A percentile compares a stretch with the other conserved stretches of the same genome.
Conservation (phyloP, 2,329 filamentous ascomycete species). For the Zymoseptoria brevis region DNA sequence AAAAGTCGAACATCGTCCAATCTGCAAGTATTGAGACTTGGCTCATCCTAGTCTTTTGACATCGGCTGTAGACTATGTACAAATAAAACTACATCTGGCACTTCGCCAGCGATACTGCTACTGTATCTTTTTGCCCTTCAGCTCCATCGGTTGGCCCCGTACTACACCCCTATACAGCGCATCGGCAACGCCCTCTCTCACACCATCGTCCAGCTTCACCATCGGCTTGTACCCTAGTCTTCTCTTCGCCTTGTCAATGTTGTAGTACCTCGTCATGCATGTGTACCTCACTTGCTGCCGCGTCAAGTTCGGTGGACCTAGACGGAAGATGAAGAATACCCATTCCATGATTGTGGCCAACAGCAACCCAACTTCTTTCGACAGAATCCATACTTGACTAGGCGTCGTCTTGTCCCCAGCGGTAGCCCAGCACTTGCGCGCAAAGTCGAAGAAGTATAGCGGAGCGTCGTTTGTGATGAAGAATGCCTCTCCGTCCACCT, state of each 20-base stretch:
- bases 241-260: conserved; percentile 65
- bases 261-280: conserved; percentile 70
- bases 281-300: conserved; percentile 52
- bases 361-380: conserved; percentile 34
- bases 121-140: conserved; percentile 26
- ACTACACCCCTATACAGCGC: conserved; percentile 31
- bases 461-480: conserved; percentile 43
- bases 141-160: conserved; percentile 26
- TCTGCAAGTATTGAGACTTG: neutral
- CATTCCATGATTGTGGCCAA: conserved; percentile 39
- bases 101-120: neutral
- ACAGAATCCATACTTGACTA: conserved; percentile 36
- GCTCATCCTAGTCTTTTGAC: neutral
- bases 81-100: neutral
- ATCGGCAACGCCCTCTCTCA: conserved; percentile 39
- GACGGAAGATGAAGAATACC: conserved; percentile 35
- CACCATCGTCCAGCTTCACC: conserved; percentile 58
- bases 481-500: conserved; percentile 40
- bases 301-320: conserved; percentile 41
- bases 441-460: conserved; percentile 46
- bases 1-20: too few species aligned
- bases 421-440: conserved; percentile 39
- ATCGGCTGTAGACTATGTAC: neutral
- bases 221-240: conserved; percentile 63
- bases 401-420: conserved; percentile 34